These are phyloP conservation scores for Phascolomyces articulosus DNA, from an alignment of 371 early-diverging fungal species.

Conservation along the genomic window DNA sequence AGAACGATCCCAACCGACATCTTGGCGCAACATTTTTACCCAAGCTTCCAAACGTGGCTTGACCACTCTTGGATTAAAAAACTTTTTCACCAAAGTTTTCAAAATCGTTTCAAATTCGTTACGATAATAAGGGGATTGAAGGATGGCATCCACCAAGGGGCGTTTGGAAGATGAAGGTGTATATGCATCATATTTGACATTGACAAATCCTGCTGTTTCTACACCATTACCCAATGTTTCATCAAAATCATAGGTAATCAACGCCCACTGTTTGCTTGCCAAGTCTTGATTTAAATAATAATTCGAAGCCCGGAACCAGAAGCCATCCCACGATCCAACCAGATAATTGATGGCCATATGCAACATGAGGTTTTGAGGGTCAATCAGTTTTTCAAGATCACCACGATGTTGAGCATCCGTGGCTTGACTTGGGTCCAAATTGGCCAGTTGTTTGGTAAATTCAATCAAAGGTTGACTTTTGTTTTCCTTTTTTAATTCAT, in stretches of 20 bases:
- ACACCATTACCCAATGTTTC: slow-evolving; percentile 52
- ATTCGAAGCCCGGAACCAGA: slow-evolving; percentile 55
- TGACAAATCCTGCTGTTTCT: slow-evolving; percentile 2
- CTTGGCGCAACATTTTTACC: slow-evolving; percentile 52
- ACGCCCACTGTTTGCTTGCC: slow-evolving; percentile 46
- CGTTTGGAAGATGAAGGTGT: slow-evolving; percentile 36
- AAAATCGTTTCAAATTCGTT: slow-evolving; percentile 49
- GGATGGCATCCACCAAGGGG: slow-evolving; percentile 38
- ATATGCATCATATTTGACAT: slow-evolving; percentile 42
- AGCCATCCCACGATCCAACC: slow-evolving; percentile 51
- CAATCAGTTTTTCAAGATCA: slow-evolving; percentile 37
- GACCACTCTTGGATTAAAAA: slow-evolving; percentile 56
- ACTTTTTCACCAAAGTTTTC: slow-evolving; percentile 52
- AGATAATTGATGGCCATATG: slow-evolving; percentile 50
- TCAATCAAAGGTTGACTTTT: slow-evolving; percentile 25
- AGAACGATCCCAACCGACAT: slow-evolving; percentile 54
- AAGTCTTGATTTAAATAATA: slow-evolving; percentile 57
- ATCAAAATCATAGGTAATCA: slow-evolving; percentile 61
- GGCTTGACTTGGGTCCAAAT: slow-evolving; percentile 30
- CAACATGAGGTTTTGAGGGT: slow-evolving; percentile 43
- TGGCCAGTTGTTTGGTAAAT: slow-evolving; percentile 29
- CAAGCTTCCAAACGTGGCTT: slow-evolving; percentile 53
- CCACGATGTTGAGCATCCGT: slow-evolving; percentile 40
- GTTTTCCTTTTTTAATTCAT: slow-evolving; percentile 22
- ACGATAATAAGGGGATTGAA: slow-evolving; percentile 40